Percentiles rank a stretch among this genome's conserved stretches.
Evolutionary conservation across 108 stramenopile species (phyloP).

Genomic region (Phaeodactylum tricornutum): DNA sequence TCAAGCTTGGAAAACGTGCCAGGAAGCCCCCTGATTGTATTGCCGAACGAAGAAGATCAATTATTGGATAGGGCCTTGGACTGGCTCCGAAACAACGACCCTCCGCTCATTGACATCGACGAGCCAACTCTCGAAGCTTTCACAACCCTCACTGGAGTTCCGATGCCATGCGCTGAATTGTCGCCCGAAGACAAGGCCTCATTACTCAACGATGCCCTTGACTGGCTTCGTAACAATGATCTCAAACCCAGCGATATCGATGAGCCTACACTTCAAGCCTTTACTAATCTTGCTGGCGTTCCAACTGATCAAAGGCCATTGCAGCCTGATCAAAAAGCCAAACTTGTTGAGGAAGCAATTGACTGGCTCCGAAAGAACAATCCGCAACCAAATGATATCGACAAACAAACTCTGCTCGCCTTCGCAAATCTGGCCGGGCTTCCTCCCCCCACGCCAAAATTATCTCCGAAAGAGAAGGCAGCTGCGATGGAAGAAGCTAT

Average conservation of each 20-base stretch:
- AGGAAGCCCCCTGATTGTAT: neutral
- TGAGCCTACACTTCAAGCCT: neutral
- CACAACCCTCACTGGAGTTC: neutral
- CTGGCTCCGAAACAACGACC: slow-evolving; percentile 16
- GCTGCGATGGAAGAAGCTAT: slow-evolving; percentile 5
- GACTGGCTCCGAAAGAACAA: slow-evolving; percentile 8
- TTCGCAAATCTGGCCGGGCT: slow-evolving; percentile 10
- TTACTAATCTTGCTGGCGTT: neutral
- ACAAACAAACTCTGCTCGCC: slow-evolving; percentile 3
- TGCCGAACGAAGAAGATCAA: slow-evolving; percentile 8
- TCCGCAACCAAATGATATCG: slow-evolving; percentile 2
- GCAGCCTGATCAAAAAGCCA: slow-evolving; percentile 8
- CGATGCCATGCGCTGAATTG: slow-evolving; percentile 1
- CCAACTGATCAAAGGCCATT: no score
- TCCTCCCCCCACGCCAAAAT: neutral
- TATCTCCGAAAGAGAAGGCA: slow-evolving; percentile 3
- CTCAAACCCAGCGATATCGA: neutral
- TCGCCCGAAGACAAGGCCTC: neutral
- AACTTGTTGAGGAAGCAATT: neutral
- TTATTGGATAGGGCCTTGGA: slow-evolving; percentile 17
- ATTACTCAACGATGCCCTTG: slow-evolving; percentile 9
- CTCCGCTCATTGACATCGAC: slow-evolving; percentile 1
- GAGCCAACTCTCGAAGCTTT: slow-evolving; percentile 8
- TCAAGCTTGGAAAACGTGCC: neutral
- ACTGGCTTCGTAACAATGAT: slow-evolving; percentile 12